phyloP scores from a whole-genome alignment of 208 protist genomes.

The Leishmania major region DNA sequence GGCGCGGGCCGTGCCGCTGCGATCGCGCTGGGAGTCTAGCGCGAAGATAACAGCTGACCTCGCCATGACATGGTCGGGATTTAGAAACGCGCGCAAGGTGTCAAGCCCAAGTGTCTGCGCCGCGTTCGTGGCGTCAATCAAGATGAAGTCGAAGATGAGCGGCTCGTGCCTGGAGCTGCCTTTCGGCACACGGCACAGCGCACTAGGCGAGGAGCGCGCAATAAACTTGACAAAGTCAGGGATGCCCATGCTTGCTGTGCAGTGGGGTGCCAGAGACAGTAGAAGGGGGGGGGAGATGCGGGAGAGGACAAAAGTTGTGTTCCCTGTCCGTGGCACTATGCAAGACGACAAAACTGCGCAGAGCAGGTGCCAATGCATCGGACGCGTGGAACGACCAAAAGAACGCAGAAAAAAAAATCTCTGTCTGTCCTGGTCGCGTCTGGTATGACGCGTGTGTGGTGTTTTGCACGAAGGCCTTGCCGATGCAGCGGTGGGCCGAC shows the following conservation, averaged over 20 bases:
- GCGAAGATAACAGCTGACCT: slow-evolving; percentile 72
- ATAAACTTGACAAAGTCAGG: slow-evolving; percentile 89
- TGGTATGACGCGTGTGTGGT: not conserved
- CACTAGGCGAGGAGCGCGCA: slow-evolving; percentile 54
- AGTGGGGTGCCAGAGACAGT: not conserved
- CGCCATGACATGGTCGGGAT: slow-evolving; percentile 35
- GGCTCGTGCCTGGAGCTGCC: slow-evolving; percentile 13
- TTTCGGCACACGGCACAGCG: slow-evolving; percentile 64
- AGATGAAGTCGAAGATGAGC: slow-evolving; percentile 78
- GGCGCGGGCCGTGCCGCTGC: slow-evolving; percentile 56
- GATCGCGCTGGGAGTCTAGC: slow-evolving; percentile 74
- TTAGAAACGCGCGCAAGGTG: slow-evolving; percentile 48
- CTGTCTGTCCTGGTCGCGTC: not conserved
- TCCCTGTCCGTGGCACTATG: not conserved
- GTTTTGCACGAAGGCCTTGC: not conserved
- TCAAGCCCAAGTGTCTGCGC: slow-evolving; percentile 76
- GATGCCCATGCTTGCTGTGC: slow-evolving; percentile 54
- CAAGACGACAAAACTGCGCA: not conserved
- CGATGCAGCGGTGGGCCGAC: not conserved
- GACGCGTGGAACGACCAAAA: not conserved
- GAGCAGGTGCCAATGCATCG: not conserved
- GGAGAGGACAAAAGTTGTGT: not conserved
- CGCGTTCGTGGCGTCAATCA: slow-evolving; percentile 87
- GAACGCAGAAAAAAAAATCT: too few species aligned
- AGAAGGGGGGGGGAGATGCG: not conserved